A percentile compares a stretch with the other conserved stretches of the same genome.
These are phyloP conservation scores for Cicer pinnatifidum DNA, from an alignment of 306 rosid species.

Conservation along the genomic window DNA sequence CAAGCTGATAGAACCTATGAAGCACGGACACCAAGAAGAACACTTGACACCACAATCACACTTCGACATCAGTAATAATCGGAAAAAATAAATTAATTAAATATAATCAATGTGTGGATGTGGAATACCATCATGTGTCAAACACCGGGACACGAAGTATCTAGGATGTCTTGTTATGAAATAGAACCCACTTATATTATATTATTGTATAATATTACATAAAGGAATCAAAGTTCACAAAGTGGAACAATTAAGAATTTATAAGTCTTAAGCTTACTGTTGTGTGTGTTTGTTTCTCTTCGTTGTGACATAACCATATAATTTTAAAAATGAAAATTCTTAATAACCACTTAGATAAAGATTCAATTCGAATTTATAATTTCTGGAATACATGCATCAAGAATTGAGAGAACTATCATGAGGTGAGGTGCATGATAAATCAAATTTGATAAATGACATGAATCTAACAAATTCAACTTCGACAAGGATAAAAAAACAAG, in stretches of 20 bases:
- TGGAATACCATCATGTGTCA: no score
- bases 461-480: slow-evolving; percentile 19
- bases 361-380: not conserved
- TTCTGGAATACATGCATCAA: not conserved
- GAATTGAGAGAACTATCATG: not conserved
- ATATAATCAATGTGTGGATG: no score
- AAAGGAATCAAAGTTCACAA: slow-evolving; percentile 14
- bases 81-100: no score
- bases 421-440: not conserved
- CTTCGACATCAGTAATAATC: no score
- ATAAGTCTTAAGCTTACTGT: not conserved
- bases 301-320: slow-evolving; percentile 1
- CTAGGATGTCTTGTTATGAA: no score
- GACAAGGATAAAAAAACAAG: not conserved
- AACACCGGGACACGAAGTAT: no score
- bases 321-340: not conserved
- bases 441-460: slow-evolving; percentile 8
- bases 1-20: not conserved
- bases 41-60: no score
- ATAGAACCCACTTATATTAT: not conserved
- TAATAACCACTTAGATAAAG: not conserved
- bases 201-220: not conserved
- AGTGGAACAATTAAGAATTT: not conserved
- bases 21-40: no score
- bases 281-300: slow-evolving; percentile 9